Base-by-base conservation (phyloP, 164 flowering plant species). In the Stephania cephalantha region DNA sequence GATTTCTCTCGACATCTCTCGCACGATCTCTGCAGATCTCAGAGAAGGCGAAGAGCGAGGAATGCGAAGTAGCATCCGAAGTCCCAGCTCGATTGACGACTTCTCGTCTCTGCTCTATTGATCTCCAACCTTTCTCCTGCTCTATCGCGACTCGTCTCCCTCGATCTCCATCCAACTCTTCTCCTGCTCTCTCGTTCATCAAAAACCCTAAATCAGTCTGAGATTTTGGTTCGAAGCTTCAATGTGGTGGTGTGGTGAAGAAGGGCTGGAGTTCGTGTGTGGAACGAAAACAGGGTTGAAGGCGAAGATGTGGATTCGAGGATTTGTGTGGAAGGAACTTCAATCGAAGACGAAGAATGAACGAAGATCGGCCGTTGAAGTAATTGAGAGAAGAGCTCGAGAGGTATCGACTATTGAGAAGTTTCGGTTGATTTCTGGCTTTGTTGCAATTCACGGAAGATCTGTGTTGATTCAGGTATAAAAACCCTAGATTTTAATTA, bases 401-500 rank as follows among this genome's bases (percentile, higher is more conserved):
- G 55, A 50, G 55, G 9, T 7, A 35, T 35, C 42, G 42, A 35
- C 3, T 35, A 35, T 35, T 35, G 42, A 50, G 79, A 52, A 15
- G 31, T 22, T 25, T 44, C 9, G 11, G 0, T 72, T 68, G 45
- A 11, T 66, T 48, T 18, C 55, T 50, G 15, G 11, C 55, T 11
- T 50, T 15, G 12, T 50, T 50, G 55, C 55, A 10, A 50, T 50
- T 25, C 25, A 44, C 45, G 46, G 75, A 50, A 72, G 73, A 42
- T 69, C 76, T 55, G 69, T 44, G 73, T 44, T 25, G 44, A 75
- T 65, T 48, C 81, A 79, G 81, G 78, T 79, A 79, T 79, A 44
- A 61, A 79, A 79, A 74, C 75, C 75, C 75, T 79, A 67, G 75
- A 67, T 75, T 48, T 75, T 75, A 75, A 75, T 75, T 79, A 25